Evolutionary conservation across 768 basidiomycete species (phyloP).

Genomic region (Lanmaoa rubissima): DNA sequence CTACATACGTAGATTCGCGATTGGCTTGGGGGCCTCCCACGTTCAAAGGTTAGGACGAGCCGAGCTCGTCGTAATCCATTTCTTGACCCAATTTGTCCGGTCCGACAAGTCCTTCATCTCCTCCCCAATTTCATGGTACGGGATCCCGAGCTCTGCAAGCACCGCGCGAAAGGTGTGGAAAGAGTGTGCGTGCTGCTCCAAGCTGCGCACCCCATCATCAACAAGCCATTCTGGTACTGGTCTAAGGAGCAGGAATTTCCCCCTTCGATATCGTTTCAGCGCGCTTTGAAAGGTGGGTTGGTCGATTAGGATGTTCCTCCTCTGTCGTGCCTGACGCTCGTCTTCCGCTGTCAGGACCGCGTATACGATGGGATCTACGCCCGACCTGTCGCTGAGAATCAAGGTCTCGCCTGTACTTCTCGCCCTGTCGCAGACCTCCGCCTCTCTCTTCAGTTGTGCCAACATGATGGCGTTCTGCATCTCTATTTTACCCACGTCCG

Average conservation of each 20-base stretch:
- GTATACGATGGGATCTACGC: slow-evolving; percentile 63
- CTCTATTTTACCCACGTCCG: slow-evolving; percentile 46
- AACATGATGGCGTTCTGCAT: slow-evolving; percentile 67
- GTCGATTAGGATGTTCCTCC: slow-evolving; percentile 35
- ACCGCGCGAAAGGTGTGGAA: slow-evolving; percentile 38
- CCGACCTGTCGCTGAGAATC: slow-evolving; percentile 62
- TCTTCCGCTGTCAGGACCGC: slow-evolving; percentile 46
- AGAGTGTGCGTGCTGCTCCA: slow-evolving; percentile 47
- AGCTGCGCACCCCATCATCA: slow-evolving; percentile 60
- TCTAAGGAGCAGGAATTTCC: slow-evolving; percentile 52
- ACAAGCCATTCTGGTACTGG: slow-evolving; percentile 59
- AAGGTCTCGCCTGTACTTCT: slow-evolving; percentile 24
- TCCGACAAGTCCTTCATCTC: slow-evolving; percentile 40
- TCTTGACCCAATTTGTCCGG: slow-evolving; percentile 24
- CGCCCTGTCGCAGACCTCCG: slow-evolving; percentile 12
- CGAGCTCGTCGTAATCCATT: slow-evolving; percentile 5
- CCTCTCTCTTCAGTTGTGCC: slow-evolving; percentile 51
- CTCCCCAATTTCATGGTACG: slow-evolving; percentile 44
- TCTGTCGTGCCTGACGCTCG: slow-evolving; percentile 35
- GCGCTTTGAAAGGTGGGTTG: slow-evolving; percentile 41
- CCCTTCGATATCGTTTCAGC: slow-evolving; percentile 43
- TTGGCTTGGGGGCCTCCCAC: background rate
- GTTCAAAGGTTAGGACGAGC: slow-evolving; percentile 10
- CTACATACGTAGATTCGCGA: background rate
- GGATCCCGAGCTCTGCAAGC: slow-evolving; percentile 42